Conservation (phyloP, 176 grass and related monocot species). For the Thalia dealbata region DNA sequence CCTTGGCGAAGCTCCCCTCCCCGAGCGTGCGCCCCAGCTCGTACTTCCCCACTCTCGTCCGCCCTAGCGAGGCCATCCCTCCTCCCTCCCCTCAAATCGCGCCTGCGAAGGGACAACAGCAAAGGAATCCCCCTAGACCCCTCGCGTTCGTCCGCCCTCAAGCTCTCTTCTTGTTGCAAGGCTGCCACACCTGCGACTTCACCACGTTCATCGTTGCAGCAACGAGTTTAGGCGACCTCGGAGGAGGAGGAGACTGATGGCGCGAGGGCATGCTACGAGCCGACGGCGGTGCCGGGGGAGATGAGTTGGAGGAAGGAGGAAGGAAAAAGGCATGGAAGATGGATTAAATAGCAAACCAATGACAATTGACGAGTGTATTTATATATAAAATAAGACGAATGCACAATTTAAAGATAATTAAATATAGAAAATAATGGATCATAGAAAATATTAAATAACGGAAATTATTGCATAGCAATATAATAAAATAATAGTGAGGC, state of each 20-base stretch:
- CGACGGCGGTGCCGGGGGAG: background rate
- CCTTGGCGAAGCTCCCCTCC: conserved; percentile 91
- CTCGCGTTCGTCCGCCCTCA: conserved; percentile 11
- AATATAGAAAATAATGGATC: no score
- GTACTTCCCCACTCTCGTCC: conserved; percentile 82
- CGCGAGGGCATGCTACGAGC: background rate
- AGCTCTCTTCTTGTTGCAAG: conserved; percentile 60
- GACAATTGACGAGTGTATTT: no score
- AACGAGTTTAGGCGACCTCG: background rate
- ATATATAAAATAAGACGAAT: no score
- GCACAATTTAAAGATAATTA: no score
- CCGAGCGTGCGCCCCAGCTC: conserved; percentile 91
- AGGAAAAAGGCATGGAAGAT: background rate
- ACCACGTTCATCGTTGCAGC: conserved; percentile 41
- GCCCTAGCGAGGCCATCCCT: conserved; percentile 41
- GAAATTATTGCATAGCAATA: no score
- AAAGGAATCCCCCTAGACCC: background rate
- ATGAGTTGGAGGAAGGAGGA: background rate
- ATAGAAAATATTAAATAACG: no score
- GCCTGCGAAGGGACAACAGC: background rate
- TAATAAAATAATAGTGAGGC: no score
- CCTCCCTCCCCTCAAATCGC: conserved; percentile 8
- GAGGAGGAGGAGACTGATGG: background rate
- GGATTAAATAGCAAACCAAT: no score
- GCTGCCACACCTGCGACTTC: conserved; percentile 56